A percentile compares a stretch with the other conserved stretches of the same genome.
phyloP scores from a whole-genome alignment of 1,284 basidiomycete species.

The Sporisorium exsertum region DNA sequence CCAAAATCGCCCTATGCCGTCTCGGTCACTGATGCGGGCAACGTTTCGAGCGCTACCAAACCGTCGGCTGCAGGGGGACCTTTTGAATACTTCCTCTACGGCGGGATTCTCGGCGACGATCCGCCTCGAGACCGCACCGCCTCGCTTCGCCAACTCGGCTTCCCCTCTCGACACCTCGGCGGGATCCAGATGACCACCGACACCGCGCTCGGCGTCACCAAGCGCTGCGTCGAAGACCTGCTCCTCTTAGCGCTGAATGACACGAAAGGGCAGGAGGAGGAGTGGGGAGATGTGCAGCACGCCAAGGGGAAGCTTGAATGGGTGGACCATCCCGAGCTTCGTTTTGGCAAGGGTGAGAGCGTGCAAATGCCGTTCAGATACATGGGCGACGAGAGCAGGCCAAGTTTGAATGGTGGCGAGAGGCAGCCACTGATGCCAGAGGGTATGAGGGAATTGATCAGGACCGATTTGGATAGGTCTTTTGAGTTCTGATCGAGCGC shows the following conservation, averaged over 20 bases:
- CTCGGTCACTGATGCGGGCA: constrained; percentile 54
- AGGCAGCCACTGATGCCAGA: constrained; percentile 53
- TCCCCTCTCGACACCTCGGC: constrained; percentile 74
- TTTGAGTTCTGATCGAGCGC: constrained; percentile 59
- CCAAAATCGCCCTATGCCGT: constrained; percentile 60
- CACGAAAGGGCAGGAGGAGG: constrained; percentile 26
- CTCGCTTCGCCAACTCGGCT: constrained; percentile 86
- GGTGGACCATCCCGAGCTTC: constrained; percentile 62
- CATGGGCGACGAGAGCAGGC: constrained; percentile 44
- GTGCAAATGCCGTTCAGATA: constrained; percentile 64
- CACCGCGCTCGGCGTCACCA: constrained; percentile 93
- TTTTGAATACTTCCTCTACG: constrained; percentile 64
- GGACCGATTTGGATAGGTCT: constrained; percentile 49
- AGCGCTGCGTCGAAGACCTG: constrained; percentile 81
- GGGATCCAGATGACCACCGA: constrained; percentile 96
- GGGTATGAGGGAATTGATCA: constrained; percentile 62
- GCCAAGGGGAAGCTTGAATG: constrained; percentile 40
- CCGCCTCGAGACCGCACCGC: constrained; percentile 86
- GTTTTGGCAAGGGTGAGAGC: constrained; percentile 63
- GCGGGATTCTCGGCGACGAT: constrained; percentile 79
- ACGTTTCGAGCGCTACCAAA: constrained; percentile 37
- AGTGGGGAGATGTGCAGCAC: constrained; percentile 18
- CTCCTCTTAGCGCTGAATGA: constrained; percentile 30
- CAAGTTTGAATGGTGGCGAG: no score
- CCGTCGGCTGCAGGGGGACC: constrained; percentile 37